A percentile compares a stretch with the other conserved stretches of the same genome.
Evolutionary conservation across 1,284 basidiomycete genomes (phyloP).

Genomic region (Sporisorium graminicola): DNA sequence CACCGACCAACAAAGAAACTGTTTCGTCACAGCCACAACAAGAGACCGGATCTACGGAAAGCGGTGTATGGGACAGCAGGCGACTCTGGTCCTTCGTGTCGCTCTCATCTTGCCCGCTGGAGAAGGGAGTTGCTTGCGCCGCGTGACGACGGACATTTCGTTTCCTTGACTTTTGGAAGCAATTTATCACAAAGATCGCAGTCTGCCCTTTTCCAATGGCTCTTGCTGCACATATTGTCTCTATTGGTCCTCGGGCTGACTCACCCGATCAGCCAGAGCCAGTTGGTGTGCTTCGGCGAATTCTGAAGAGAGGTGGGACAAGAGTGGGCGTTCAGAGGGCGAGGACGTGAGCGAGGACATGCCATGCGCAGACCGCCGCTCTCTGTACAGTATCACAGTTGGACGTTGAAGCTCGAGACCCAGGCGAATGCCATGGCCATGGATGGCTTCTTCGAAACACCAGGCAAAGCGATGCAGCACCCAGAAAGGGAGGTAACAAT

Average conservation of each 20-base stretch:
- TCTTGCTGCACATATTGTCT: too few species aligned
- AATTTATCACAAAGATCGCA: background rate
- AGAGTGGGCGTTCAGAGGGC: background rate
- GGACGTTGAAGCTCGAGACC: background rate
- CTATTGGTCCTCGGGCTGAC: background rate
- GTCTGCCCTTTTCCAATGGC: background rate
- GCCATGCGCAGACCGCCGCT: background rate
- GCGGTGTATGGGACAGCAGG: background rate
- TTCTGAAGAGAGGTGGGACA: background rate
- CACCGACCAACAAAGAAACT: background rate
- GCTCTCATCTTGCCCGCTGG: too few species aligned
- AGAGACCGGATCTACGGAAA: background rate
- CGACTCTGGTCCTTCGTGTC: too few species aligned
- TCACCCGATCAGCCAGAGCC: background rate
- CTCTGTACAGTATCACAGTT: background rate
- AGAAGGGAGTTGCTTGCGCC: background rate
- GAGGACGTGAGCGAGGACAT: too few species aligned
- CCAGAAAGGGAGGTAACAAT: background rate
- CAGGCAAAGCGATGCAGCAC: background rate
- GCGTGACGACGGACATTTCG: conserved; percentile 2
- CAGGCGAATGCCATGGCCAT: background rate
- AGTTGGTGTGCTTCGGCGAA: background rate
- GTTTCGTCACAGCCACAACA: background rate
- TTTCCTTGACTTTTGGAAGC: background rate
- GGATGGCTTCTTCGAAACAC: background rate